Base-by-base conservation (phyloP, 1,284 basidiomycete genomes). In the Moniliella sp. region DNA sequence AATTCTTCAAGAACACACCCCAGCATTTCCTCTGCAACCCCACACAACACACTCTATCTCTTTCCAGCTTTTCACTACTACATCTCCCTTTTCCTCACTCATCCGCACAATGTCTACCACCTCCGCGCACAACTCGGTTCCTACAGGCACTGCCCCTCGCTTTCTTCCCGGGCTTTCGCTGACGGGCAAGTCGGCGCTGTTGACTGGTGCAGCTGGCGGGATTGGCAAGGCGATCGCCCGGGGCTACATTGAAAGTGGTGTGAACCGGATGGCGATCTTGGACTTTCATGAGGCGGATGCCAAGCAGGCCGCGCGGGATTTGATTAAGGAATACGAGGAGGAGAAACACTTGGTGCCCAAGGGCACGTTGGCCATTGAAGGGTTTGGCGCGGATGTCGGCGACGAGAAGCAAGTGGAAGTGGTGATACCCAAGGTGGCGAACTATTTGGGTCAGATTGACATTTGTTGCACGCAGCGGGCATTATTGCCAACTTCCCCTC, bases 131-230 rank as follows among this genome's bases (percentile, higher is more conserved):
- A n/a, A n/a, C n/a, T n/a, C n/a, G n/a, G n/a, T n/a, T n/a, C n/a
- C n/a, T n/a, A n/a, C n/a, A n/a, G n/a, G n/a, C n/a, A n/a, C n/a
- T n/a, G n/a, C n/a, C n/a, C n/a, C n/a, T n/a, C n/a, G n/a, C n/a
- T n/a, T n/a, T n/a, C n/a, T n/a, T n/a, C n/a, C n/a, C n/a, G n/a
- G n/a, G n/a, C n/a, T n/a, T n/a, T n/a, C n/a, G n/a, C n/a, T 7
- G 40, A 48, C 30, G 43, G 50, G 33, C 62, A 91, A 75, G 81
- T 86, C 30, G 83, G 78, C 64, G 66, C 88, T 45, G 74, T n/a
- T 94, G 34, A 94, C 86, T n/a, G 86, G 86, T 32, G 88, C 76
- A 33, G 86, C 82, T 11, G 70, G 79, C 49, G 86, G 86, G 9
- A 46, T 54, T 19, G 50, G 50, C 18, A 51, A 54, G 35, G 15